A percentile compares a stretch with the other conserved stretches of the same genome.
Conservation (phyloP, 1,284 basidiomycete genomes). For the Boletus semigastroideus region DNA sequence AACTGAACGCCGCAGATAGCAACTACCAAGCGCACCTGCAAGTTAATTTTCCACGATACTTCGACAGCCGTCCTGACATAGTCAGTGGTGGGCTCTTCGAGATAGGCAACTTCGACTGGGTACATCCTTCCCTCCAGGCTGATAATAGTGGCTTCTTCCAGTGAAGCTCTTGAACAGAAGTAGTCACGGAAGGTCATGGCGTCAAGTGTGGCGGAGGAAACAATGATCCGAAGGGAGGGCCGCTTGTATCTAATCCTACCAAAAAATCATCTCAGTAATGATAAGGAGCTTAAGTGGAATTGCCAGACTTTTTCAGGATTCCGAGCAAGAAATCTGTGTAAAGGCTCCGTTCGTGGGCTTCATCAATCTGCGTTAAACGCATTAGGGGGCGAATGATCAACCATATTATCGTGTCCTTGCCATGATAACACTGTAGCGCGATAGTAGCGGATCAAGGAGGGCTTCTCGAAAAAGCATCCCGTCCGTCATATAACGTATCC, state of each 20-base stretch:
- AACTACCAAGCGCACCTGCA: constrained; percentile 53
- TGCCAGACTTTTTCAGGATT: constrained; percentile 80
- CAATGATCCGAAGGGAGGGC: constrained; percentile 84
- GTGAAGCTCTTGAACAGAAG: constrained; percentile 60
- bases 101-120: constrained; percentile 83
- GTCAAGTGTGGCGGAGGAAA: constrained; percentile 95
- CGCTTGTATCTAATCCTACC: constrained; percentile 84
- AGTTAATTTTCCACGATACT: constrained; percentile 84
- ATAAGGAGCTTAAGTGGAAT: not conserved
- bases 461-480: constrained; percentile 97
- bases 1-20: not conserved
- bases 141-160: constrained; percentile 71
- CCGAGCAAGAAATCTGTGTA: constrained; percentile 95
- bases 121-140: constrained; percentile 93
- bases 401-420: constrained; percentile 44
- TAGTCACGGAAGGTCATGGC: constrained; percentile 87
- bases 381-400: constrained; percentile 10
- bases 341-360: constrained; percentile 94
- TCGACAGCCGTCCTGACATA: constrained; percentile 85
- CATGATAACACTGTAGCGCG: constrained; percentile 94
- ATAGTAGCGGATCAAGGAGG: constrained; percentile 84
- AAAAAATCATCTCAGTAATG: constrained; percentile 14
- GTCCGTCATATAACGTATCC: constrained; percentile 97
- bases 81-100: constrained; percentile 72
- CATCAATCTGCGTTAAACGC: constrained; percentile 70